Evolutionary conservation across 2,329 filamentous ascomycete species (phyloP), one percentile per base, ranked within the genome.

Genomic region (Aspergillus fischeri): DNA sequence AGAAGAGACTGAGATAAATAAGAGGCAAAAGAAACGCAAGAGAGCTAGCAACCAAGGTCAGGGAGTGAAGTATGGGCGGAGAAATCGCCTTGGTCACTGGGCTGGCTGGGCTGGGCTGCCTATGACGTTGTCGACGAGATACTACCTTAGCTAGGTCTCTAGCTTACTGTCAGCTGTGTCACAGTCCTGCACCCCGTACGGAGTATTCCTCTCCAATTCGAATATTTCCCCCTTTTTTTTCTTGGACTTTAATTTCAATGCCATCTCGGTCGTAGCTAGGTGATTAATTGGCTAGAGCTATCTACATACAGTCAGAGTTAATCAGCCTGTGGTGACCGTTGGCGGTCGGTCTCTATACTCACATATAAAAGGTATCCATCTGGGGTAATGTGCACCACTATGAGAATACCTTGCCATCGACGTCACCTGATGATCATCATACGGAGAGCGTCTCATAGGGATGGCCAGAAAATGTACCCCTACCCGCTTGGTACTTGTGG

Each of bases 381-480:
- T 49, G 47, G 47, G 47, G 47, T 49, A n/a, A 11, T 28, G 17
- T n/a, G 7, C 47, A 28, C 24, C 10, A 28, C 2, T 11, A 27
- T 8, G 20, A 20, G 29, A 48, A 32, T 48, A 41, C 20, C 32
- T 45, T 38, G 52, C 29, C 47, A 55, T 60, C 65, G 65, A 68
- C 66, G 66, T 68, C 66, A 68, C 63, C 60, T 57, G 51, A 58
- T 53, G 54, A 59, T 68, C 66, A 67, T 67, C 41, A 25, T 41
- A 38, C 32, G 32, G 32, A 38, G 32, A 17, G 14, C 14, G 14
- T 17, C 32, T 38, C 14, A 21, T 20, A 29, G 10, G 28, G 10
- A 44, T 44, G 41, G 41, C 41, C n/a, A 44, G 28, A 38, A 3
- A 38, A 17, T 45, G 42, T 35, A 50, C 48, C 42, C 49, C 44